phyloP scores from a whole-genome alignment of 2,329 filamentous ascomycete genomes.

The Aspergillus felis region DNA sequence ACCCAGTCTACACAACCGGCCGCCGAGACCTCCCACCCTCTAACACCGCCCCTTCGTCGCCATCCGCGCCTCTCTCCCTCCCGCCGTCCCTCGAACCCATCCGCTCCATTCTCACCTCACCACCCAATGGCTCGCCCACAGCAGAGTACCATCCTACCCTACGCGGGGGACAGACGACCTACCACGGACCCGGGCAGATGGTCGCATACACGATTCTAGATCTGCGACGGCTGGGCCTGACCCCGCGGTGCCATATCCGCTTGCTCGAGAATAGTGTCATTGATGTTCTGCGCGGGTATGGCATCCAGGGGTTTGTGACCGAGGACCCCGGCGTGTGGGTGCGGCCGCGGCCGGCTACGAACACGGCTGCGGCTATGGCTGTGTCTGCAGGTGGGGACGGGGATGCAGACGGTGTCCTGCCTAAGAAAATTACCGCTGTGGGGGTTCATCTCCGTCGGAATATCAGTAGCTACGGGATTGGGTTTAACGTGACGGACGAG shows the following conservation, averaged over 20 bases:
- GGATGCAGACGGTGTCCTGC: conserved; percentile 3
- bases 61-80: conserved; percentile 32
- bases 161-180: conserved; percentile 89
- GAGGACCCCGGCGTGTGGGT: conserved; percentile 86
- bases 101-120: conserved; percentile 27
- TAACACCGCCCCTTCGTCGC: conserved; percentile 23
- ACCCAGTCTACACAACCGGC: conserved; percentile 84
- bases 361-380: neutral
- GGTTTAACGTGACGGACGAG: conserved; percentile 52
- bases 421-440: conserved; percentile 76
- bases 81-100: conserved; percentile 36
- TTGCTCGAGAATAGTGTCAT: conserved; percentile 75
- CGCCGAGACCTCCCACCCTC: conserved; percentile 63
- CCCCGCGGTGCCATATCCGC: conserved; percentile 71
- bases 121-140: conserved; percentile 26
- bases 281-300: conserved; percentile 57
- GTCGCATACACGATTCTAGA: conserved; percentile 93
- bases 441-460: conserved; percentile 87
- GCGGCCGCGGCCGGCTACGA: conserved; percentile 8
- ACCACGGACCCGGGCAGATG: conserved; percentile 89
- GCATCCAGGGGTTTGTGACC: conserved; percentile 60
- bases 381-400: neutral
- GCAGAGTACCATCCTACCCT: conserved; percentile 67
- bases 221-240: conserved; percentile 63
- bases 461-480: conserved; percentile 79